phyloP scores from a whole-genome alignment of 441 rosid species.

The Raphanus hybrid region DNA sequence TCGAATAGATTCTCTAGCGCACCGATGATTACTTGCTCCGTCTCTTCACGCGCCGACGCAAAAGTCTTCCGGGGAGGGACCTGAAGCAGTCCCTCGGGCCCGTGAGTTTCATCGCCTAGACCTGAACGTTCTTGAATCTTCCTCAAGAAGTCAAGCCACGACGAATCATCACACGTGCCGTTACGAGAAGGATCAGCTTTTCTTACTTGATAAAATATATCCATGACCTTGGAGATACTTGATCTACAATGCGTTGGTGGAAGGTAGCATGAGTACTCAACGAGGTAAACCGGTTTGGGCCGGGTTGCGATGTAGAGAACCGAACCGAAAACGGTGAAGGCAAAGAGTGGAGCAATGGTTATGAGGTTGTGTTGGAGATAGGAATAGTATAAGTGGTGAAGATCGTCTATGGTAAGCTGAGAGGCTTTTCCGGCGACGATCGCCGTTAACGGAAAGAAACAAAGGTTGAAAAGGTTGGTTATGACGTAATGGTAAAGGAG shows the following conservation, averaged over 20 bases:
- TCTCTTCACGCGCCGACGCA: constrained; percentile 74
- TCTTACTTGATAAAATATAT: constrained; percentile 26
- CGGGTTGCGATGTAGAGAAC: constrained; percentile 74
- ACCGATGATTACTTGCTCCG: constrained; percentile 88
- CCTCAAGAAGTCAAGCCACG: constrained; percentile 70
- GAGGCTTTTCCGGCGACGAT: constrained; percentile 34
- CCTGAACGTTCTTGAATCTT: constrained; percentile 84
- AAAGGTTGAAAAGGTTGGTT: constrained; percentile 33
- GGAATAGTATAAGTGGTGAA: constrained; percentile 15
- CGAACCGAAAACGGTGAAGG: constrained; percentile 53
- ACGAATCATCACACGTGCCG: constrained; percentile 28
- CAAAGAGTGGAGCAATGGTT: not conserved
- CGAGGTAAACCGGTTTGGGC: constrained; percentile 73
- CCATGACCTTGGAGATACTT: constrained; percentile 30
- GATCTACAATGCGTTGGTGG: constrained; percentile 49
- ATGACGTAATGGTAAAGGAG: constrained; percentile 37
- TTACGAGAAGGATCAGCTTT: constrained; percentile 14
- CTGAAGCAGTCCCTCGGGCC: constrained; percentile 68
- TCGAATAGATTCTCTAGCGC: constrained; percentile 67
- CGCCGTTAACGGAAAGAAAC: constrained; percentile 38
- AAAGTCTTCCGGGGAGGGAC: constrained; percentile 72
- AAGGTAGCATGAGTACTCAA: constrained; percentile 75
- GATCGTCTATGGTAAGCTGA: constrained; percentile 21
- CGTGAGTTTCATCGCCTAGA: constrained; percentile 83
- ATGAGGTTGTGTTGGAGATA: constrained; percentile 31